phyloP scores from a whole-genome alignment of 352 stramenopile species.

The Thraustochytrium aureum region DNA sequence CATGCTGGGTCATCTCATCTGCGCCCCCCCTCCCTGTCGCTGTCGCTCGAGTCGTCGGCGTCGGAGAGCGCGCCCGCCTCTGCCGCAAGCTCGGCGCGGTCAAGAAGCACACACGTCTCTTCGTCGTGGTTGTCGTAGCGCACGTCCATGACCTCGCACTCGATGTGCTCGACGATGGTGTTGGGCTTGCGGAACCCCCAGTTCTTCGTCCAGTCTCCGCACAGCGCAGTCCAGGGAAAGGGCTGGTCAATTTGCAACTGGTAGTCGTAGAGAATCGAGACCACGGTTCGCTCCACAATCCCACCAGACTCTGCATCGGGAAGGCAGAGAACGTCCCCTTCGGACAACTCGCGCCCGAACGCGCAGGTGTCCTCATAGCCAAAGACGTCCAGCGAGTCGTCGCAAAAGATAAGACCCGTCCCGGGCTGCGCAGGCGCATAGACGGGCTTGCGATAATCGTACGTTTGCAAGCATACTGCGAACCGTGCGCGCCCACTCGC shows the following conservation, averaged over 20 bases:
- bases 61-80: neutral
- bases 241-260: conserved; percentile 31
- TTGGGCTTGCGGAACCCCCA: conserved; percentile 43
- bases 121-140: neutral
- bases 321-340: conserved; percentile 30
- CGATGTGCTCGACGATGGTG: conserved; percentile 16
- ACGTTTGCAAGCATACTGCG: conserved; percentile 2
- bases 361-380: conserved; percentile 34
- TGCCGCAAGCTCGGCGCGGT: conserved; percentile 9
- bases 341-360: conserved; percentile 10
- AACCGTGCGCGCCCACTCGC: neutral
- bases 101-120: neutral
- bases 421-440: conserved; percentile 5
- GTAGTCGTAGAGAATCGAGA: conserved; percentile 46
- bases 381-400: conserved; percentile 7
- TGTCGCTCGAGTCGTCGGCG: neutral
- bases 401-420: conserved; percentile 46
- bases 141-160: neutral
- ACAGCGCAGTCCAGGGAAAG: neutral
- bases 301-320: neutral
- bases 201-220: conserved; percentile 41
- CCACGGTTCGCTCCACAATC: conserved; percentile 7
- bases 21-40: neutral
- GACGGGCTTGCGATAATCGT: conserved; percentile 34
- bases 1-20: neutral